A percentile compares a stretch with the other conserved stretches of the same genome.
phyloP scores from a whole-genome alignment of 1,139 yeast genomes.

The Meyerozyma athensensis region DNA sequence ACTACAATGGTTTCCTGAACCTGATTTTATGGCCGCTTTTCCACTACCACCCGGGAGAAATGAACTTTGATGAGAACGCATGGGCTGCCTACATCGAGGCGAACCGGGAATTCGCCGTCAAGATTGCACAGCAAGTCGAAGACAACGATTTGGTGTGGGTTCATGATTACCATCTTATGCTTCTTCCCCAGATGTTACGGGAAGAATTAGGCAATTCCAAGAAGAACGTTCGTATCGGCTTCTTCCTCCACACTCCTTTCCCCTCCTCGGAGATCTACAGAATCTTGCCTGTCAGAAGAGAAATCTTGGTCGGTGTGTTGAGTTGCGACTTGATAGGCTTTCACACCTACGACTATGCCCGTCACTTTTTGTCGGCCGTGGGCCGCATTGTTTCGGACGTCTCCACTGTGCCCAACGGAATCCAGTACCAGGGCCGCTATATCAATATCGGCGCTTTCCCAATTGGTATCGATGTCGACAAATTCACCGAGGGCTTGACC shows the following conservation, averaged over 20 bases:
- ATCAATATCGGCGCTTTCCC: conserved; percentile 96
- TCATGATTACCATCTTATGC: conserved; percentile 96
- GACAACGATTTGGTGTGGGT: conserved; percentile 95
- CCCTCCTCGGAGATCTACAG: conserved; percentile 96
- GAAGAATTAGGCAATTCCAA: conserved; percentile 47
- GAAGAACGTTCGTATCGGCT: conserved; percentile 74
- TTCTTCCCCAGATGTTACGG: conserved; percentile 85
- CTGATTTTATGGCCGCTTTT: conserved; percentile 94
- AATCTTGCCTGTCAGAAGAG: conserved; percentile 91
- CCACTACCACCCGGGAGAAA: conserved; percentile 99
- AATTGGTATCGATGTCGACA: conserved; percentile 94
- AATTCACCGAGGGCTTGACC: conserved; percentile 75
- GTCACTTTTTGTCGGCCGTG: conserved; percentile 93
- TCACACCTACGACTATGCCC: conserved; percentile 99
- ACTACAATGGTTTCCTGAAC: conserved; percentile 94
- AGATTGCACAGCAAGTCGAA: conserved; percentile 62
- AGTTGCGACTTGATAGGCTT: conserved; percentile 95
- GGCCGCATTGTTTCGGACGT: conserved; percentile 72
- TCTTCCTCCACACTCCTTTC: conserved; percentile 96
- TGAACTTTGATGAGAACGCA: conserved; percentile 94
- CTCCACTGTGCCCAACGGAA: conserved; percentile 87
- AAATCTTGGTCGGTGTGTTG: conserved; percentile 84
- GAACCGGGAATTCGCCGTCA: conserved; percentile 74
- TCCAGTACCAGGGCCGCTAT: conserved; percentile 68
- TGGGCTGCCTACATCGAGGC: conserved; percentile 99